Base-by-base conservation (phyloP, 768 basidiomycete genomes). In the Dioszegia hungarica region DNA sequence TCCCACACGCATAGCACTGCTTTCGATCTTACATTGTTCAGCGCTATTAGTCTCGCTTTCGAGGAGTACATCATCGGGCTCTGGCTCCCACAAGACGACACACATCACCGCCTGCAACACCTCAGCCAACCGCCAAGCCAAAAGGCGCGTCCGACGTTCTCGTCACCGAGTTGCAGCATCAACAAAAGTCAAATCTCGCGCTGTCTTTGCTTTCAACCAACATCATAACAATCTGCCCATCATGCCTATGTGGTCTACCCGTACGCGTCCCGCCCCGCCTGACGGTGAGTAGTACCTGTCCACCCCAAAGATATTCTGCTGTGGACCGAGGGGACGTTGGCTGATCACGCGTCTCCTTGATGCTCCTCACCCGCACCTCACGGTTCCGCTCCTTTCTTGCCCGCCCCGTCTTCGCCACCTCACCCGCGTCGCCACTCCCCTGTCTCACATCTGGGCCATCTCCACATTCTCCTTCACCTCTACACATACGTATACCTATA, bases 191-290 rank as follows among this genome's bases (percentile, higher is more conserved):
- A 50, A n/a, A n/a, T n/a, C n/a, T n/a, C n/a, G n/a, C n/a, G 33
- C 5, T 5, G 27, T 12, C 27, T 5, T 9, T 15, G 22, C 15
- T 14, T 6, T 33, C 10, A 36, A 29, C 48, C 48, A 11, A 36
- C 9, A 15, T 12, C 8, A 31, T 6, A 19, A 38, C 20, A 37
- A 39, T n/a, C n/a, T n/a, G n/a, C n/a, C 36, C 20, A 43, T 41
- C 40, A 43, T 54, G 40, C 28, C 39, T 17, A 39, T 31, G 38
- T 41, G 37, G 39, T 52, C 50, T 29, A 31, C 29, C 6, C 36
- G 50, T 17, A 17, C 50, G 6, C n/a, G 47, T 34, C 47, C 31
- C 34, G 47, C 47, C 47, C 47, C 47, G 33, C 34, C 47, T 28
- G 47, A 49, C 14, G 47, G 47, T 49, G 31, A 49, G 47, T 36